Conservation (phyloP, 805 yeast genomes). For the Ogataea salicorniae region DNA sequence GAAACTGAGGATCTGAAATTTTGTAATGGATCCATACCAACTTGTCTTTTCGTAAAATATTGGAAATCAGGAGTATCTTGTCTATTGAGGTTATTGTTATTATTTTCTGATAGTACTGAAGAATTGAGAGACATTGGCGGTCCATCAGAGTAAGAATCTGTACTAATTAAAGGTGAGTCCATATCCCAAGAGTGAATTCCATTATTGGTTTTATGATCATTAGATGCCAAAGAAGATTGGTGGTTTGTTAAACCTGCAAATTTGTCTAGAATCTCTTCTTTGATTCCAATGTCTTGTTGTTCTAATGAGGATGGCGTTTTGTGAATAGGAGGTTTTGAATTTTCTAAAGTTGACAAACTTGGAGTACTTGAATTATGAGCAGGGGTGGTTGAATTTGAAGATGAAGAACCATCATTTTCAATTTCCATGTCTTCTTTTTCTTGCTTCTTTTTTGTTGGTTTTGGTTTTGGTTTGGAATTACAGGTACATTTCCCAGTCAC, state of each 20-base stretch:
- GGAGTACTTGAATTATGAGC: neutral
- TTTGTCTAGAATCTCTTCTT: neutral
- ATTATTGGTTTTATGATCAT: conserved; percentile 12
- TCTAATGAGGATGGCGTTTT: neutral
- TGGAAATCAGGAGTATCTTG: conserved; percentile 8
- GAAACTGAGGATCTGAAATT: conserved; percentile 20
- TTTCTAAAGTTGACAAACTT: neutral
- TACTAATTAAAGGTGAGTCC: conserved; percentile 17
- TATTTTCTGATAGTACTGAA: conserved; percentile 3
- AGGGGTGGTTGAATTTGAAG: neutral
- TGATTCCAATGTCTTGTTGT: neutral
- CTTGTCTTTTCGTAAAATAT: conserved; percentile 21
- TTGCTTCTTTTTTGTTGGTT: conserved; percentile 13
- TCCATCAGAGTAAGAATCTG: conserved; percentile 19
- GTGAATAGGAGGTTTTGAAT: neutral
- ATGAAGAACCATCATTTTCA: neutral
- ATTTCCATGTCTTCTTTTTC: conserved; percentile 6
- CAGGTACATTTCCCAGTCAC: conserved; percentile 31
- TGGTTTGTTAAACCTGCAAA: neutral
- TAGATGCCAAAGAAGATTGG: conserved; percentile 1
- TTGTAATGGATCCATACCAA: conserved; percentile 30
- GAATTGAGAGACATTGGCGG: conserved; percentile 19
- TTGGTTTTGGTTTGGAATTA: conserved; percentile 22
- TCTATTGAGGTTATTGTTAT: neutral
- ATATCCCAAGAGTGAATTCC: conserved; percentile 27